Base-by-base conservation (phyloP, 305 asterid species). In the Fraxinus paxiana region DNA sequence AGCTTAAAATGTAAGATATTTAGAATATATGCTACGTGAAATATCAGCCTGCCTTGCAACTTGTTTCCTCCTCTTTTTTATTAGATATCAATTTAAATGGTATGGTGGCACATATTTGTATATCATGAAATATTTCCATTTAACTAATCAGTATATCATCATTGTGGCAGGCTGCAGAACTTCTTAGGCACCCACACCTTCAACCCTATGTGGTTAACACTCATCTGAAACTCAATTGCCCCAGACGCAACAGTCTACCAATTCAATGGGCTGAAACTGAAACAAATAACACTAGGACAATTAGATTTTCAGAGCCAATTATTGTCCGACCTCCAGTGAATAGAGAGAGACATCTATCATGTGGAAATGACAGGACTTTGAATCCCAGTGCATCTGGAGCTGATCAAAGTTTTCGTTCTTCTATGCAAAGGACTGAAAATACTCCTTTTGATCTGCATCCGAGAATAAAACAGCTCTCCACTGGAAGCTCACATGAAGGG, bases 331-430 rank as follows among this genome's bases (percentile, higher is more conserved):
- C 79, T 59, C 84, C 90, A 79, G 83, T 75, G 74, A 67, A 87
- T 79, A 86, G 87, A 72, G 91, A 90, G 80, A 87, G 90, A 75
- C 89, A 87, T 22, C 67, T 86, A 31, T 92, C 95, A 33, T 84
- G 85, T 74, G 93, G 90, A 69, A 91, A 92, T 80, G 92, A 92
- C 89, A 92, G 98, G 88, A 92, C 94, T 80, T 80, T 94, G 89
- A 94, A 94, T 88, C 98, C 98, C 43, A 93, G 97, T 85, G 85
- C 89, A 76, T 94, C 98, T 82, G 94, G 87, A 85, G 89, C 90
- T 82, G 96, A 90, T 78, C 92, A 90, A 77, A 92, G 91, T 82
- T 82, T 71, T 84, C 72, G 87, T 61, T 89, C 89, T 87, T 86
- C 90, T 67, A 86, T 84, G 81, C 88, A 73, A 82, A 81, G 86